A percentile compares a stretch with the other conserved stretches of the same genome.
Conservation (phyloP, 169 alveolate genomes). For the Eimeria sp. region DNA sequence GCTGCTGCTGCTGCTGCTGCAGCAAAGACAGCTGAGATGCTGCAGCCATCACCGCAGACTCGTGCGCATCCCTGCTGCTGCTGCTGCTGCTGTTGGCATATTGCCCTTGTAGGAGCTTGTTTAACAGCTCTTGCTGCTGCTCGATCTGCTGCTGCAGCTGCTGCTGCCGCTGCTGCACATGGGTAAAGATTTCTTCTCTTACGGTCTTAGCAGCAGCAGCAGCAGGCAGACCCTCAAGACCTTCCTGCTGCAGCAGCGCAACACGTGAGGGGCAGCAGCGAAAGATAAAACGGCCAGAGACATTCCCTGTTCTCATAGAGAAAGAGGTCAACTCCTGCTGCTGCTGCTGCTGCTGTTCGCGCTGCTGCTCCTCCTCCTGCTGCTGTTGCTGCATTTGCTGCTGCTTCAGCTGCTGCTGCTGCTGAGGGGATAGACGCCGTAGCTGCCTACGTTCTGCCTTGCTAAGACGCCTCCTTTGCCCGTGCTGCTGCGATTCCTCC, state of each 20-base stretch:
- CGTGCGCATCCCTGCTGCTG: slow-evolving; percentile 31
- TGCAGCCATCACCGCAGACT: slow-evolving; percentile 17
- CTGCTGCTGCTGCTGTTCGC: slow-evolving; percentile 40
- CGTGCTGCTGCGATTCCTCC: background rate
- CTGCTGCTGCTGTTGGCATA: background rate
- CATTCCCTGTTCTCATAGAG: background rate
- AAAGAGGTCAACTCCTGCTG: slow-evolving; percentile 21
- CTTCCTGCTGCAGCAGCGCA: slow-evolving; percentile 78
- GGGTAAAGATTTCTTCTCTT: slow-evolving; percentile 30
- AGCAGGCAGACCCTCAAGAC: slow-evolving; percentile 35
- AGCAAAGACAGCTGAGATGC: slow-evolving; percentile 57
- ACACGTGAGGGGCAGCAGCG: slow-evolving; percentile 16
- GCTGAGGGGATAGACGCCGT: background rate
- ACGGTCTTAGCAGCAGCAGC: slow-evolving; percentile 31
- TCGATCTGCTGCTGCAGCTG: slow-evolving; percentile 64
- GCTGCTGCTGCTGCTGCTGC: slow-evolving; percentile 72
- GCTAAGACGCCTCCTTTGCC: slow-evolving; percentile 15
- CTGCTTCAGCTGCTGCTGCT: slow-evolving; percentile 49
- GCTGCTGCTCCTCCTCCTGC: slow-evolving; percentile 6
- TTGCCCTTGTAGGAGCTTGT: background rate
- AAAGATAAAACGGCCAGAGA: slow-evolving; percentile 18
- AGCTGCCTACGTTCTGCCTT: slow-evolving; percentile 62
- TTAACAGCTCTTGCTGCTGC: background rate
- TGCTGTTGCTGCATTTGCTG: slow-evolving; percentile 24
- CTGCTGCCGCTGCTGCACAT: slow-evolving; percentile 50